phyloP scores from a whole-genome alignment of 768 basidiomycete species.

The Tulasnella sp. region DNA sequence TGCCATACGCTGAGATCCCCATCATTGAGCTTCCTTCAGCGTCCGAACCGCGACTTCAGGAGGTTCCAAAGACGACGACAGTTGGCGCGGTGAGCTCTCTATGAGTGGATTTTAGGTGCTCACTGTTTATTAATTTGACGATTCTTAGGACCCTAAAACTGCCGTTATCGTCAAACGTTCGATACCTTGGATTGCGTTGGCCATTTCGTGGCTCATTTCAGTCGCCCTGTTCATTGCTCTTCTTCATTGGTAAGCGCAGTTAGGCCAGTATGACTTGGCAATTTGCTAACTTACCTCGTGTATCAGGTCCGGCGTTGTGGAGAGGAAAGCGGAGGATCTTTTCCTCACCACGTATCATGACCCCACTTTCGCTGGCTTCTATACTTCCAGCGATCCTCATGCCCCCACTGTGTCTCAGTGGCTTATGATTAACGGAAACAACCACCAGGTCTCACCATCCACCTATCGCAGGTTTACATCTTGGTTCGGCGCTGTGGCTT shows the following conservation, averaged over 20 bases:
- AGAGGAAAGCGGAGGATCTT: background rate
- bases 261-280: too few relatives aligned
- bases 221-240: background rate
- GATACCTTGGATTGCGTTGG: too few relatives aligned
- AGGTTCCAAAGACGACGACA: too few relatives aligned
- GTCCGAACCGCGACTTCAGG: too few relatives aligned
- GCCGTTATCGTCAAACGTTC: too few relatives aligned
- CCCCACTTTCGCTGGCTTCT: conserved; percentile 2
- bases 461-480: background rate
- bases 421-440: conserved; percentile 1
- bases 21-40: too few relatives aligned
- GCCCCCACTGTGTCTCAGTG: conserved; percentile 4
- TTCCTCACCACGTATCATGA: conserved; percentile 8
- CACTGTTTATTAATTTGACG: too few relatives aligned
- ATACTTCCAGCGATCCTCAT: background rate
- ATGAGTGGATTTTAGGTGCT: too few relatives aligned
- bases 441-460: background rate
- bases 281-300: background rate
- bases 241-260: too few relatives aligned
- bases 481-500: background rate
- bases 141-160: too few relatives aligned
- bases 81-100: too few relatives aligned
- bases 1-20: too few relatives aligned
- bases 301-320: background rate
- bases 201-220: background rate